phyloP scores from a whole-genome alignment of 805 yeast genomes.

The Komagataella populi region DNA sequence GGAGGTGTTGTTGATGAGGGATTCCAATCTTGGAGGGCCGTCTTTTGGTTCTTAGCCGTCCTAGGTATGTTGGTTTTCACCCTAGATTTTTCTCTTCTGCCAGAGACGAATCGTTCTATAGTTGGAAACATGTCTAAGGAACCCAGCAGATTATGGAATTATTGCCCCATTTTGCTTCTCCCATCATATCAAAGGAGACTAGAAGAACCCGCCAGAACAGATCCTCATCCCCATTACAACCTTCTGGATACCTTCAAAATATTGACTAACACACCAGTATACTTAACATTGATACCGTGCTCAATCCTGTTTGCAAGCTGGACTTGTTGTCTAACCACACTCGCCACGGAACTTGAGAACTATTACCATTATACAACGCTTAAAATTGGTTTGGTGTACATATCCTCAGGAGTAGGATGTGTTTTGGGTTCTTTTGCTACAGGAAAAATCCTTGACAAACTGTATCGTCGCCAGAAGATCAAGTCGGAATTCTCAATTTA shows the following conservation, averaged over 20 bases:
- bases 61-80: conserved; percentile 33
- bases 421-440: conserved; percentile 40
- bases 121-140: conserved; percentile 19
- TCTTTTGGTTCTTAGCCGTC: conserved; percentile 52
- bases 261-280: conserved; percentile 26
- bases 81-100: conserved; percentile 18
- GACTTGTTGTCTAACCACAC: conserved; percentile 48
- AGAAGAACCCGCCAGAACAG: neutral
- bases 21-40: conserved; percentile 49
- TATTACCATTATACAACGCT: conserved; percentile 33
- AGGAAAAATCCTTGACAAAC: conserved; percentile 39
- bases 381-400: conserved; percentile 47
- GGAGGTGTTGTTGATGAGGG: conserved; percentile 29
- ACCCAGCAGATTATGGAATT: conserved; percentile 2
- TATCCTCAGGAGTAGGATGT: conserved; percentile 56
- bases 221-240: conserved; percentile 5
- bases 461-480: conserved; percentile 22
- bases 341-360: conserved; percentile 34
- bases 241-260: conserved; percentile 27
- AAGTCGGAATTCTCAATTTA: conserved; percentile 31
- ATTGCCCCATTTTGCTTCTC: conserved; percentile 4
- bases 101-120: conserved; percentile 23
- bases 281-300: conserved; percentile 33
- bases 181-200: neutral
- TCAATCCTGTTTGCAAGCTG: conserved; percentile 50